A percentile compares a stretch with the other conserved stretches of the same genome.
phyloP scores from a whole-genome alignment of 371 early-diverging fungal species.

The Actinomortierella ambigua region DNA sequence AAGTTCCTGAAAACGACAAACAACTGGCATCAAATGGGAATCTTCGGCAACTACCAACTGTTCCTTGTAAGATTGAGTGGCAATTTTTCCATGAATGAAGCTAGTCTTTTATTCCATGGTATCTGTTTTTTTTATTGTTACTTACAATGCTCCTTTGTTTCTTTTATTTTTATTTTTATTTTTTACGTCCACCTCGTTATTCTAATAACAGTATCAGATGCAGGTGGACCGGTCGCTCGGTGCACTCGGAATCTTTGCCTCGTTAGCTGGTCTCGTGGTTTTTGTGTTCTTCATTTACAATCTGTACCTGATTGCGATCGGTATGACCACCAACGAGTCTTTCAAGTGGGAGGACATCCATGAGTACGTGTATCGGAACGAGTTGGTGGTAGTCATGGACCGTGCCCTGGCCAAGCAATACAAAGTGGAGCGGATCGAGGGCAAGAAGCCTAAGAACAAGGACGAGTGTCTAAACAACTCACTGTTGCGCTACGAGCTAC shows the following conservation, averaged over 20 bases:
- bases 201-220: slow-evolving; percentile 54
- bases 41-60: slow-evolving; percentile 44
- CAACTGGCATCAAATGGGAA: slow-evolving; percentile 54
- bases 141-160: neutral
- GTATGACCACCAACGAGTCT: slow-evolving; percentile 78
- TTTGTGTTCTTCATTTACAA: slow-evolving; percentile 68
- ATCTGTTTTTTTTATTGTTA: neutral
- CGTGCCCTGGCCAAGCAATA: slow-evolving; percentile 7
- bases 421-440: slow-evolving; percentile 16
- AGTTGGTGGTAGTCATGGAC: slow-evolving; percentile 50
- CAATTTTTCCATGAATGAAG: slow-evolving; percentile 48
- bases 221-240: slow-evolving; percentile 65
- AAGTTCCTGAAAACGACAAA: slow-evolving; percentile 52
- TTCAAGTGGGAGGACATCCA: slow-evolving; percentile 78
- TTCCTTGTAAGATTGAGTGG: slow-evolving; percentile 43
- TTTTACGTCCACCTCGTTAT: neutral
- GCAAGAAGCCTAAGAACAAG: neutral
- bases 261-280: slow-evolving; percentile 63
- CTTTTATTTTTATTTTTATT: neutral
- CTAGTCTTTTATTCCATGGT: slow-evolving; percentile 47
- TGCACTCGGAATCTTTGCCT: slow-evolving; percentile 65
- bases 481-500: slow-evolving; percentile 16
- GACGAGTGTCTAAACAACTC: slow-evolving; percentile 1
- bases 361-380: slow-evolving; percentile 67
- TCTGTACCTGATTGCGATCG: slow-evolving; percentile 63